Conservation (phyloP, 345 rosid species). For the Sonneratia alba region DNA sequence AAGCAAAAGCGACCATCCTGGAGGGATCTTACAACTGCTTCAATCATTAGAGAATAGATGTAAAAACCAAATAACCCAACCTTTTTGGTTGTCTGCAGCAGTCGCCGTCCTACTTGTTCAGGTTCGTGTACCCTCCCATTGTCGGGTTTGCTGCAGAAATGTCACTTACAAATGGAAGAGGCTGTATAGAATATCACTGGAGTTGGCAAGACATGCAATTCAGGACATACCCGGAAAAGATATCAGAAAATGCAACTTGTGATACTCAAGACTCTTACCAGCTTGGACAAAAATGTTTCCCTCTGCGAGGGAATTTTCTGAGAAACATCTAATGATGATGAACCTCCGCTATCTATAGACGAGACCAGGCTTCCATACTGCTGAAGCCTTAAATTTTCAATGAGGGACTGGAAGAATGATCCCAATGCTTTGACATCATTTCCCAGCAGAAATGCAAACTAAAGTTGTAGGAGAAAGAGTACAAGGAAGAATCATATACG, state of each 20-base stretch:
- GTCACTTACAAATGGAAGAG: slow-evolving; percentile 7
- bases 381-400: slow-evolving; percentile 57
- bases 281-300: background rate
- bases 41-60: background rate
- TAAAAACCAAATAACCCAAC: background rate
- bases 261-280: background rate
- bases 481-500: background rate
- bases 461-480: background rate
- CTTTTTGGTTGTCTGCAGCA: background rate
- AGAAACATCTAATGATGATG: no score
- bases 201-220: no score
- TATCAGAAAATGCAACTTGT: background rate
- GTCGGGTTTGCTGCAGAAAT: slow-evolving; percentile 5
- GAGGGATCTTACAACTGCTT: background rate
- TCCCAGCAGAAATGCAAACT: slow-evolving; percentile 39
- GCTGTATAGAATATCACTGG: background rate
- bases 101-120: background rate
- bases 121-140: slow-evolving; percentile 2
- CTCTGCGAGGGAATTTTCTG: background rate
- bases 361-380: slow-evolving; percentile 50
- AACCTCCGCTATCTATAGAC: slow-evolving; percentile 66
- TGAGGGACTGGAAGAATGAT: slow-evolving; percentile 59
- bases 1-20: no score
- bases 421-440: slow-evolving; percentile 55
- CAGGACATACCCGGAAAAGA: background rate